These are phyloP conservation scores for Kodamaea restingae DNA, from an alignment of 805 yeast genomes.

Conservation along the genomic window DNA sequence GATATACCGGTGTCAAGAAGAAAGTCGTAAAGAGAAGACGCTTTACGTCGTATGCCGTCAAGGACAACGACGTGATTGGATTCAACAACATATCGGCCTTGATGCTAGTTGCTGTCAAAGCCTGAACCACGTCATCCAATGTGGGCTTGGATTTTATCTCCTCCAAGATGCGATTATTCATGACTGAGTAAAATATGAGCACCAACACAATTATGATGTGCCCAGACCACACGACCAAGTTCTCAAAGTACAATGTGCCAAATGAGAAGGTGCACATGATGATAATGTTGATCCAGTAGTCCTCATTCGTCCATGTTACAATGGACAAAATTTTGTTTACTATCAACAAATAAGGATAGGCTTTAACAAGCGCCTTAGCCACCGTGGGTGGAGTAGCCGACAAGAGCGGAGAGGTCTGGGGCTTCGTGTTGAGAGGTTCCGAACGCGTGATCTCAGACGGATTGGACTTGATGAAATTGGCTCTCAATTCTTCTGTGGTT, in stretches of 20 bases:
- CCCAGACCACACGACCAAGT: conserved; percentile 75
- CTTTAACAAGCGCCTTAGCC: conserved; percentile 72
- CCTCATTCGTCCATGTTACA: conserved; percentile 89
- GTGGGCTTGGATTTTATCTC: conserved; percentile 70
- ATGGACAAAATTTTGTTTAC: conserved; percentile 67
- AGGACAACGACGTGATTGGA: conserved; percentile 73
- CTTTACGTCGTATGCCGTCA: conserved; percentile 74
- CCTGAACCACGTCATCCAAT: conserved; percentile 77
- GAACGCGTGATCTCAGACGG: conserved; percentile 1
- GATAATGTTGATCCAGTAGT: conserved; percentile 69
- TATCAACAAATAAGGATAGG: conserved; percentile 80
- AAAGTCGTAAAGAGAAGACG: conserved; percentile 79
- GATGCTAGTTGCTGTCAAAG: conserved; percentile 67
- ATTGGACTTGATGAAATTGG: conserved; percentile 10
- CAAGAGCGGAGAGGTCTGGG: conserved; percentile 73
- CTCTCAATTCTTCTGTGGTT: conserved; percentile 9
- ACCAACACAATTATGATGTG: conserved; percentile 67
- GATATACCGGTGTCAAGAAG: conserved; percentile 80
- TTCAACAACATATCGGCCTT: conserved; percentile 73
- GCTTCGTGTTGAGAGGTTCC: conserved; percentile 16
- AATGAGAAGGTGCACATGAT: conserved; percentile 52
- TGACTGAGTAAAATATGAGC: conserved; percentile 54
- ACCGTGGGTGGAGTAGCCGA: conserved; percentile 90
- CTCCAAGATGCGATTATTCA: conserved; percentile 53
- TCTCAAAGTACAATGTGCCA: conserved; percentile 71